A percentile compares a stretch with the other conserved stretches of the same genome.
These are phyloP conservation scores for Isabelozyma pseudorhagii DNA, from an alignment of 805 yeast species.

Conservation along the genomic window DNA sequence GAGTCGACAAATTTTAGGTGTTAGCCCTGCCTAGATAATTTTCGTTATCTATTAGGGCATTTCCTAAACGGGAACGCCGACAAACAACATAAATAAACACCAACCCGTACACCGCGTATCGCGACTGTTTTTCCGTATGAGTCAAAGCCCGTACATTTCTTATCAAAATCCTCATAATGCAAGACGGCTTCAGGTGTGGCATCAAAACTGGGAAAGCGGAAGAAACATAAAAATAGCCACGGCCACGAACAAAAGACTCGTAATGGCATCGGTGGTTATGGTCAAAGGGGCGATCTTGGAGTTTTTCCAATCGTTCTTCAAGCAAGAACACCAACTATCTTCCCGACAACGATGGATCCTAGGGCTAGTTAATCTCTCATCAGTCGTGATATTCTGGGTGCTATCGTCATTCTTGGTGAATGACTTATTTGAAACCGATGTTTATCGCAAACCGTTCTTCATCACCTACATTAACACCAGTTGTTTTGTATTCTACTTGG, in stretches of 20 bases:
- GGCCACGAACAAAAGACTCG: background rate
- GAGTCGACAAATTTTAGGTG: no score
- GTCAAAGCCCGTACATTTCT: no score
- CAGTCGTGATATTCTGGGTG: slow-evolving; percentile 89
- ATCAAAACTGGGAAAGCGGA: background rate
- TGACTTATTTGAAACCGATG: slow-evolving; percentile 63
- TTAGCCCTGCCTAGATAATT: no score
- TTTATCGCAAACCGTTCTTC: slow-evolving; percentile 84
- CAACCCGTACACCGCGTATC: no score
- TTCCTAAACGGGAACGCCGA: no score
- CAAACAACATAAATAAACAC: no score
- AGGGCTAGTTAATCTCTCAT: slow-evolving; percentile 68
- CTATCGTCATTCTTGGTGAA: slow-evolving; percentile 82
- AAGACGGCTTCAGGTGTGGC: background rate
- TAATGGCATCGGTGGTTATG: background rate
- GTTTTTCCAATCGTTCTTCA: slow-evolving; percentile 13
- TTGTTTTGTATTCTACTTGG: slow-evolving; percentile 72
- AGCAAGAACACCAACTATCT: slow-evolving; percentile 20
- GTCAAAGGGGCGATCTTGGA: background rate
- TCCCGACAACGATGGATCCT: slow-evolving; percentile 59
- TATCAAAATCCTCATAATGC: no score
- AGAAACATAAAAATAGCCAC: background rate
- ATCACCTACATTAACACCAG: slow-evolving; percentile 91
- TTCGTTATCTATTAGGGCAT: no score
- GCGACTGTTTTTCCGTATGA: no score